Evolutionary conservation across 2,329 filamentous ascomycete species (phyloP), one percentile per base, ranked within the genome.

Genomic region (Massarina eburnea): DNA sequence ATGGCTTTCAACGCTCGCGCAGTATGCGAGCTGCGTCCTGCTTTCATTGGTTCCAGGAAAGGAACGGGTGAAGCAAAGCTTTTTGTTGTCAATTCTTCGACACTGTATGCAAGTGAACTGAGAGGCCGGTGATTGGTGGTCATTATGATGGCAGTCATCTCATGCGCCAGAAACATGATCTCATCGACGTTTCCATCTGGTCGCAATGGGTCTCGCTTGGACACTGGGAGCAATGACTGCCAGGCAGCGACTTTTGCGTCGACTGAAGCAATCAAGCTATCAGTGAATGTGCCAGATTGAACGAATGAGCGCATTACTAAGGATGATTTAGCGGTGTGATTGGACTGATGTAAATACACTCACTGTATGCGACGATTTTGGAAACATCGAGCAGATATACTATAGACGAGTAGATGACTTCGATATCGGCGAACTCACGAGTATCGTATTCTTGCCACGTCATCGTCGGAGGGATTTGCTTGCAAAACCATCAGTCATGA

Each of bases 151-250:
- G 81, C 75, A 41, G 80, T 73, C 59, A 92, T 86, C 81, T 94
- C 89, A 52, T 89, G 85, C 1, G 89, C 91, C 65, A 94, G 87
- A 70, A 95, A 95, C 75, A 96, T 85, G 80, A 95, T 86, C 70
- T 95, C 89, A 64, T 96, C 91, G 3, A 91, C 48, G 8, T 81
- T 77, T 8, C 88, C 86, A 55, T 86, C 80, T 44, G 79, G 79
- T 45, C 81, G 80, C 46, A 94, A 71, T 14, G 88, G 77, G 50
- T 89, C 81, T 46, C 77, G 79, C 71, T 95, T 95, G 18, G 78
- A 77, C 9, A 79, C 75, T 0, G 91, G 91, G 1, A 96, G 75
- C 55, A 92, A 84, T 39, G 91, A 81, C 42, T 83, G 80, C 88
- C 89, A 96, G 61, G 88, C 88, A 9, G 79, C 78, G 43, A 86